phyloP scores from a whole-genome alignment of 176 grass and related monocot species.

The Themeda triandra region DNA sequence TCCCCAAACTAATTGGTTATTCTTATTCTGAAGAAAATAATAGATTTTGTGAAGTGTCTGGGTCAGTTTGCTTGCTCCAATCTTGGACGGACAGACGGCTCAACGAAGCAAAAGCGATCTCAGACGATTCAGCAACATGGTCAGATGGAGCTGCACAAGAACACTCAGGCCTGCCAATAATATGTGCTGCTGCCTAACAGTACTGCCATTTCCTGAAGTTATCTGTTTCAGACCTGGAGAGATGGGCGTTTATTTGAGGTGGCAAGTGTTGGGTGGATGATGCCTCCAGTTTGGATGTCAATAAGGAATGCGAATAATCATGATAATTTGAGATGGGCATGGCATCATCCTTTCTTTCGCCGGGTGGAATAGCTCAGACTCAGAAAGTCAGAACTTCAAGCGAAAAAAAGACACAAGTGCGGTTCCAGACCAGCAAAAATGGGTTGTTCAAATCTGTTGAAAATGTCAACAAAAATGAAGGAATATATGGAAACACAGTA shows the following conservation, averaged over 20 bases:
- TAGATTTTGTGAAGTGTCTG: not conserved
- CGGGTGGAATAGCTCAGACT: not conserved
- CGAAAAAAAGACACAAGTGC: not conserved
- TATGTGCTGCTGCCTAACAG: not conserved
- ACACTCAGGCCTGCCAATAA: not conserved
- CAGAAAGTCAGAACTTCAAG: not conserved
- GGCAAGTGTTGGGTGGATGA: slow-evolving; percentile 10
- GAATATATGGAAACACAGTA: not conserved
- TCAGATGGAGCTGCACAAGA: not conserved
- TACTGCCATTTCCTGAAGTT: not conserved
- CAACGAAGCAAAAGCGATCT: not conserved
- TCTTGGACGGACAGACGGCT: not conserved
- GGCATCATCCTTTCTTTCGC: not conserved
- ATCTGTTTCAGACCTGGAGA: not conserved
- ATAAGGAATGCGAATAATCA: not conserved
- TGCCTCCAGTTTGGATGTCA: slow-evolving; percentile 11
- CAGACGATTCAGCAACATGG: not conserved
- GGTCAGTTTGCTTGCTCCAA: not conserved
- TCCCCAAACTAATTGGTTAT: not conserved
- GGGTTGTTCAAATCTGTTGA: not conserved
- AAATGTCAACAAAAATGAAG: not conserved
- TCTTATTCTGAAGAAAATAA: not conserved
- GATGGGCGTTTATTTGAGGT: not conserved
- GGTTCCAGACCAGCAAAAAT: not conserved
- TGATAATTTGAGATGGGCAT: not conserved